Conservation (phyloP, 306 rosid genomes). For the Purshia tridentata region DNA sequence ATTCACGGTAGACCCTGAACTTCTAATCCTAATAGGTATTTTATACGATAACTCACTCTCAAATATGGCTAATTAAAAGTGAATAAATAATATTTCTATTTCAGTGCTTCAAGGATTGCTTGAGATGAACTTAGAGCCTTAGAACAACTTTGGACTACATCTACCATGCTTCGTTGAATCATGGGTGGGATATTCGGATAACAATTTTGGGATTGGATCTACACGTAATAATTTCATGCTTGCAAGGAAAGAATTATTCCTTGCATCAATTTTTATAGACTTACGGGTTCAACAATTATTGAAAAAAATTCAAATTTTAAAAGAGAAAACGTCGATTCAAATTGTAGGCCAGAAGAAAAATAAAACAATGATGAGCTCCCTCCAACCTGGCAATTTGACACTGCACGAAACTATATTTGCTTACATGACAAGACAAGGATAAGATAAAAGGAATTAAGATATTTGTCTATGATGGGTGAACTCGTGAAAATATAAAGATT, state of each 20-base stretch:
- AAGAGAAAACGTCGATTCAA: not conserved
- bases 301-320: not conserved
- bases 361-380: too few relatives aligned
- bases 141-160: not conserved
- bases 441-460: too few relatives aligned
- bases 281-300: not conserved
- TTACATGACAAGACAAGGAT: too few relatives aligned
- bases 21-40: not conserved
- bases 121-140: not conserved
- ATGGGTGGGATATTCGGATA: constrained; percentile 23
- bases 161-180: not conserved
- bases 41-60: too few relatives aligned
- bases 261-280: too few relatives aligned
- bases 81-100: not conserved
- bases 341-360: too few relatives aligned
- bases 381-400: too few relatives aligned
- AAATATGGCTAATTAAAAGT: not conserved
- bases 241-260: constrained; percentile 1
- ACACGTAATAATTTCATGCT: not conserved
- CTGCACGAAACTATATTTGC: too few relatives aligned
- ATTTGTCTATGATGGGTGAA: too few relatives aligned
- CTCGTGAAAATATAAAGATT: too few relatives aligned
- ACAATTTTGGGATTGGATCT: not conserved
- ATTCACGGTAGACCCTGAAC: too few relatives aligned
- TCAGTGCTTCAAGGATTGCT: not conserved